phyloP scores from a whole-genome alignment of 2,329 filamentous ascomycete species.

The Sphaerulina musiva region DNA sequence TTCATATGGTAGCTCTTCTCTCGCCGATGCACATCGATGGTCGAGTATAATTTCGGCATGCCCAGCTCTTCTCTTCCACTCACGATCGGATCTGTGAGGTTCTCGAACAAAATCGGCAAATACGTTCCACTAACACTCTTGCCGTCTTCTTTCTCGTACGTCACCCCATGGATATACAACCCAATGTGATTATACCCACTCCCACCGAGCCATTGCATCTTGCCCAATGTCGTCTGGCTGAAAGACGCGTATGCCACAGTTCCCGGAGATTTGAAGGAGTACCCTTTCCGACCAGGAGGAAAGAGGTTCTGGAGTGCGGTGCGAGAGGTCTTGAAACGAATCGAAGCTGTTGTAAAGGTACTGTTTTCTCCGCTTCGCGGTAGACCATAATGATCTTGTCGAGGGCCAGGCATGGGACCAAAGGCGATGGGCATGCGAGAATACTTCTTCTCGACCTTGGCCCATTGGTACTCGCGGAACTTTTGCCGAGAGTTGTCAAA shows the following conservation, averaged over 20 bases:
- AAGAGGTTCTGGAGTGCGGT: constrained; percentile 40
- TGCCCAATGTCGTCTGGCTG: constrained; percentile 35
- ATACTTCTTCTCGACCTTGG: constrained; percentile 35
- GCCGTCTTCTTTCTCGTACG: constrained; percentile 49
- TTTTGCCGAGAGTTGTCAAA: constrained; percentile 48
- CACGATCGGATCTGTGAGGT: constrained; percentile 53
- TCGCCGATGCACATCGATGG: constrained; percentile 23
- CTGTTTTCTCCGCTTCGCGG: neutral
- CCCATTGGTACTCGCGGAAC: constrained; percentile 48
- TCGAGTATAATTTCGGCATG: constrained; percentile 47
- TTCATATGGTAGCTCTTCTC: constrained; percentile 12
- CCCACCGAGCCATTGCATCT: constrained; percentile 57
- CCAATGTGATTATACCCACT: constrained; percentile 53
- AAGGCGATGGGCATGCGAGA: constrained; percentile 41
- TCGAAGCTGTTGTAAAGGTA: constrained; percentile 36
- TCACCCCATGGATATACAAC: constrained; percentile 57
- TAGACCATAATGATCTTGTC: constrained; percentile 30
- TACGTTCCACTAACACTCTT: constrained; percentile 47
- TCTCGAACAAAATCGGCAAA: constrained; percentile 54
- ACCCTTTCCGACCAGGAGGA: constrained; percentile 29
- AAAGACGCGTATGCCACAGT: constrained; percentile 38
- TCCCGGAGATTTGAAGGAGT: constrained; percentile 35
- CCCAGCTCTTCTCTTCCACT: constrained; percentile 56
- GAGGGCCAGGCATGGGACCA: constrained; percentile 38
- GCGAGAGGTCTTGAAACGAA: constrained; percentile 38